A percentile compares a stretch with the other conserved stretches of the same genome.
These are phyloP conservation scores for Aspergillus conjunctus DNA, from an alignment of 495 filamentous ascomycete species.

Conservation along the genomic window DNA sequence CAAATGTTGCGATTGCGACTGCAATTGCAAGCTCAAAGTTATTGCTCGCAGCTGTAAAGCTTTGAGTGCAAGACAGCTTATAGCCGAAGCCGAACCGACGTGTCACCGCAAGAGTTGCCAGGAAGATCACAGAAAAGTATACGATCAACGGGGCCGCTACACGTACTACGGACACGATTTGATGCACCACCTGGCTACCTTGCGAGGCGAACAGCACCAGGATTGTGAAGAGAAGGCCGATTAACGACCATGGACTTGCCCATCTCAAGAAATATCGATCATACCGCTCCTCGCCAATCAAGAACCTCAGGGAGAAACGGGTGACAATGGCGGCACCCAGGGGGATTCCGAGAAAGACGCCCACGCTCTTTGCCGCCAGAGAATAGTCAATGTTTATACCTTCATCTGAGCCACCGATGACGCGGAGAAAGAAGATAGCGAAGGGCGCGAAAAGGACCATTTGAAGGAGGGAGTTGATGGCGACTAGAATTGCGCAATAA, in stretches of 20 bases:
- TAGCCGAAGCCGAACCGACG: conserved; percentile 73
- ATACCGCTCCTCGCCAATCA: conserved; percentile 62
- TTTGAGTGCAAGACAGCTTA: conserved; percentile 71
- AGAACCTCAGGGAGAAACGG: conserved; percentile 60
- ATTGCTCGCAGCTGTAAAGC: conserved; percentile 93
- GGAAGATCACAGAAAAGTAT: conserved; percentile 78
- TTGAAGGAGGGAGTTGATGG: conserved; percentile 83
- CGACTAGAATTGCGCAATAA: conserved; percentile 90
- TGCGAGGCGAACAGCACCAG: conserved; percentile 83
- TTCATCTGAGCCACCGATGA: conserved; percentile 55
- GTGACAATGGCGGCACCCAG: conserved; percentile 78
- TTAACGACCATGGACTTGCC: conserved; percentile 71
- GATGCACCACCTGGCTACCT: conserved; percentile 75
- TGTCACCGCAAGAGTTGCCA: conserved; percentile 60
- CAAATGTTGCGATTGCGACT: conserved; percentile 84
- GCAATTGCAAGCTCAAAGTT: conserved; percentile 96
- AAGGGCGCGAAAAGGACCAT: conserved; percentile 86
- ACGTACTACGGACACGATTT: conserved; percentile 79
- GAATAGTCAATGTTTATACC: conserved; percentile 62
- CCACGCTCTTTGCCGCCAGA: conserved; percentile 76
- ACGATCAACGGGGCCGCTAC: conserved; percentile 79
- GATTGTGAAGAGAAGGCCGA: conserved; percentile 86
- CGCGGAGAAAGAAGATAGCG: conserved; percentile 73
- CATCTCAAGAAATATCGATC: conserved; percentile 69
- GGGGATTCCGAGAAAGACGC: conserved; percentile 83